Base-by-base conservation (phyloP, 1,284 basidiomycete genomes). In the Cutaneotrichosporon cyanovorans region DNA sequence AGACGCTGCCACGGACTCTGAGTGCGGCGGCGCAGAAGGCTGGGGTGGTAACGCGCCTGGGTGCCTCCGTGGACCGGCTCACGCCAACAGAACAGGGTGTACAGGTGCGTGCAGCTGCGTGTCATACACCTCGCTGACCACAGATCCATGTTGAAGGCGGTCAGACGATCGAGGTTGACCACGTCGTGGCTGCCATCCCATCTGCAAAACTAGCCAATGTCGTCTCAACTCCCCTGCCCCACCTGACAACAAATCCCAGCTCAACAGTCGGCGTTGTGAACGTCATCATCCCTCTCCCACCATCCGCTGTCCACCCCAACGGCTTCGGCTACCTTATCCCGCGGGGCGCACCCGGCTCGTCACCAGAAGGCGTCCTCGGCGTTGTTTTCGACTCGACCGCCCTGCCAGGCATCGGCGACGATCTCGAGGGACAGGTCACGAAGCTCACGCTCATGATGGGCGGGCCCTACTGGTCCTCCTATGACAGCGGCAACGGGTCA, bases 321-420 rank as follows among this genome's bases (percentile, higher is more conserved):
- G 93, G 92, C 0, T 97, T 97, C 68, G 93, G 93, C 2, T 97
- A 93, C 73, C 82, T 98, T 56, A 79, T 95, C 44, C 90, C 92
- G 0, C 83, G 91, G 7, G 80, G 62, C 45, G 57, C 50, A 58
- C 57, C 50, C 10, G 18, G 40, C 6, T 11, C 30, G 15, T 69
- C 72, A 45, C 57, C 59, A 0, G 52, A 58, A 47, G 61, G 83
- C 7, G 76, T 89, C 28, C 76, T 91, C 0, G 88, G 88, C 3
- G 81, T 82, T 18, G 84, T 90, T 6, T 92, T 92, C 67, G 88
- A 92, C 68, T 86, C 84, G 0, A 83, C 78, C 39, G 78, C 83
- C 3, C 74, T 87, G 20, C 76, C 82, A 0, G 77, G 76, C 14
- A 85, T 90, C 60, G 56, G 55, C 22, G 53, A 48, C 18, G 45